Evolutionary conservation across 352 stramenopile genomes (phyloP).

Genomic region (Phytophthora gonapodyides): DNA sequence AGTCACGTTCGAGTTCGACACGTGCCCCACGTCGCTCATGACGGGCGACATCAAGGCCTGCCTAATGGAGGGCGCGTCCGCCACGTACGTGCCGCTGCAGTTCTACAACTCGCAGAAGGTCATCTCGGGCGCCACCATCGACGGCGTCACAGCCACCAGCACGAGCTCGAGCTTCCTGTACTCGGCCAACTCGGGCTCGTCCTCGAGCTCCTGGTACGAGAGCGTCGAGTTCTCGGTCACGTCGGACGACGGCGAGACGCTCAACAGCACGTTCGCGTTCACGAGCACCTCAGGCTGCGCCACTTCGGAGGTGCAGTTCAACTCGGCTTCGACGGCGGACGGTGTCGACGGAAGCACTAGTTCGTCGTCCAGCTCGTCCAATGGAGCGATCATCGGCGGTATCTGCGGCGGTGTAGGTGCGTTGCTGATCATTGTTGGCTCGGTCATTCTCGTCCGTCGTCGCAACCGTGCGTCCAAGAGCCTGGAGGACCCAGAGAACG

Average conservation of each 20-base stretch:
- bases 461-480: slow-evolving; percentile 47
- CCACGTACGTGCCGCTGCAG: slow-evolving; percentile 82
- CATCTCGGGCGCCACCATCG: slow-evolving; percentile 64
- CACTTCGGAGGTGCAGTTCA: slow-evolving; percentile 73
- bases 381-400: slow-evolving; percentile 43
- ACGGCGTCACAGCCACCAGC: slow-evolving; percentile 50
- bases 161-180: slow-evolving; percentile 66
- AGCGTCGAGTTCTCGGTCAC: slow-evolving; percentile 65
- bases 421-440: slow-evolving; percentile 69
- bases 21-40: slow-evolving; percentile 60
- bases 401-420: slow-evolving; percentile 45
- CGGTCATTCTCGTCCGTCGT: slow-evolving; percentile 69
- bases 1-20: slow-evolving; percentile 65
- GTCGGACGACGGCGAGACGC: slow-evolving; percentile 55
- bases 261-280: slow-evolving; percentile 68
- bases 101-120: slow-evolving; percentile 84
- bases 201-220: slow-evolving; percentile 59
- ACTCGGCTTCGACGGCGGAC: slow-evolving; percentile 52
- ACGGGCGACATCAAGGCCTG: slow-evolving; percentile 79
- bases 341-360: slow-evolving; percentile 41
- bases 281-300: slow-evolving; percentile 54
- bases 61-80: slow-evolving; percentile 80
- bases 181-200: slow-evolving; percentile 54
- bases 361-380: slow-evolving; percentile 25
- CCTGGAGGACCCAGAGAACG: slow-evolving; percentile 40